Conservation (phyloP, 164 flowering plant genomes). For the Tinospora cordifolia region DNA sequence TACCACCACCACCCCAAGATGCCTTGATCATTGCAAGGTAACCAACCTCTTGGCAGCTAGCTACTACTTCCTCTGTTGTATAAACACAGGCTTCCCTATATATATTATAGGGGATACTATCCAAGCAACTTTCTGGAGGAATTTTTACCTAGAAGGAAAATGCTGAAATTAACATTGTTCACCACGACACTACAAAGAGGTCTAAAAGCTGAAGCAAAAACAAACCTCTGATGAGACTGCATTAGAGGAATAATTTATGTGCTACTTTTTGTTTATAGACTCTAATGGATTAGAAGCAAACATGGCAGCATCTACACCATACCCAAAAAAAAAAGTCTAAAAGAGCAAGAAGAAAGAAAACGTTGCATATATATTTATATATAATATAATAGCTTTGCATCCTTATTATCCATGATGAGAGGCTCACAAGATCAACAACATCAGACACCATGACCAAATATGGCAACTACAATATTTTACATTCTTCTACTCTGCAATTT, state of each 20-base stretch:
- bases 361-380: background rate
- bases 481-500: no score
- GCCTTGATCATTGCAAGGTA: no score
- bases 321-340: constrained; percentile 3
- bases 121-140: no score
- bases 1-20: no score
- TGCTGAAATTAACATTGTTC: background rate
- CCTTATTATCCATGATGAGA: background rate
- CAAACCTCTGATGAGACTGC: constrained; percentile 6
- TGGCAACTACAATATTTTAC: background rate
- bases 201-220: background rate
- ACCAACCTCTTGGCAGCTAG: no score
- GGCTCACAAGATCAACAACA: background rate
- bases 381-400: background rate
- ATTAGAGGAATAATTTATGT: constrained; percentile 16
- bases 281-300: constrained; percentile 17
- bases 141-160: constrained; percentile 32
- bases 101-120: no score
- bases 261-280: constrained; percentile 13
- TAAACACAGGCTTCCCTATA: no score
- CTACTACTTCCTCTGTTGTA: no score
- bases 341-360: background rate
- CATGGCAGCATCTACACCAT: constrained; percentile 16
- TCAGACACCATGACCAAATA: background rate
- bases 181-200: background rate